Evolutionary conservation across 805 yeast species (phyloP).

Genomic region (Scheffersomyces stipitis): DNA sequence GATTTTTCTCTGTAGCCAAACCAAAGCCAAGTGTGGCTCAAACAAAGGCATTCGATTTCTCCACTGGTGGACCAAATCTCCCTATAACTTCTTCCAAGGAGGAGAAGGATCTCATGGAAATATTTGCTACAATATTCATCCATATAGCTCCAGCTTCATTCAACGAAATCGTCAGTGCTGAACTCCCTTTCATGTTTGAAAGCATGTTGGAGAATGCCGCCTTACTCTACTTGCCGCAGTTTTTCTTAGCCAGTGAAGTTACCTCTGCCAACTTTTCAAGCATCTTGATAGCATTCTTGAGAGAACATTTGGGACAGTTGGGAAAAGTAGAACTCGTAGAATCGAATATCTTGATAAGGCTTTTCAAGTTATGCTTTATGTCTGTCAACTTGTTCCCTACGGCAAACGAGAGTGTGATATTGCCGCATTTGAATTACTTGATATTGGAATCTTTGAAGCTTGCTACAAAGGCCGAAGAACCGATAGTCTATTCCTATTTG

Average conservation of each 20-base stretch:
- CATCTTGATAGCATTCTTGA: conserved; percentile 72
- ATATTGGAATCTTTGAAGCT: conserved; percentile 76
- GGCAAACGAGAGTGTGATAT: conserved; percentile 80
- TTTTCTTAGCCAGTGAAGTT: conserved; percentile 90
- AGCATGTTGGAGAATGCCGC: conserved; percentile 83
- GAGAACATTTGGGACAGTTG: conserved; percentile 67
- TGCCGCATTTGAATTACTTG: conserved; percentile 84
- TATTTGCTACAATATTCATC: conserved; percentile 88
- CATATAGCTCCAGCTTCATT: conserved; percentile 95
- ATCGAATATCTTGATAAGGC: conserved; percentile 76
- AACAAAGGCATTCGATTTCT: conserved; percentile 50
- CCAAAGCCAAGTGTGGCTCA: conserved; percentile 38
- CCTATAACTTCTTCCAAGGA: conserved; percentile 89
- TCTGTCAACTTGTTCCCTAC: conserved; percentile 89
- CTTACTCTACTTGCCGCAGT: conserved; percentile 86
- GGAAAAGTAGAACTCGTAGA: conserved; percentile 79
- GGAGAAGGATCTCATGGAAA: conserved; percentile 94
- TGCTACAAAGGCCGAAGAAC: conserved; percentile 86
- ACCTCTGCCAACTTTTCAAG: conserved; percentile 92
- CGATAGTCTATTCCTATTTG: conserved; percentile 83
- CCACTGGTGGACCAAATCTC: conserved; percentile 74
- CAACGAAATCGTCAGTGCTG: conserved; percentile 83
- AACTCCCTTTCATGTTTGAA: conserved; percentile 73
- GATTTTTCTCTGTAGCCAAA: conserved; percentile 64
- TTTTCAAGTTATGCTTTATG: conserved; percentile 93